phyloP scores from a whole-genome alignment of 139 green algal species.

The Gonium pectorale region DNA sequence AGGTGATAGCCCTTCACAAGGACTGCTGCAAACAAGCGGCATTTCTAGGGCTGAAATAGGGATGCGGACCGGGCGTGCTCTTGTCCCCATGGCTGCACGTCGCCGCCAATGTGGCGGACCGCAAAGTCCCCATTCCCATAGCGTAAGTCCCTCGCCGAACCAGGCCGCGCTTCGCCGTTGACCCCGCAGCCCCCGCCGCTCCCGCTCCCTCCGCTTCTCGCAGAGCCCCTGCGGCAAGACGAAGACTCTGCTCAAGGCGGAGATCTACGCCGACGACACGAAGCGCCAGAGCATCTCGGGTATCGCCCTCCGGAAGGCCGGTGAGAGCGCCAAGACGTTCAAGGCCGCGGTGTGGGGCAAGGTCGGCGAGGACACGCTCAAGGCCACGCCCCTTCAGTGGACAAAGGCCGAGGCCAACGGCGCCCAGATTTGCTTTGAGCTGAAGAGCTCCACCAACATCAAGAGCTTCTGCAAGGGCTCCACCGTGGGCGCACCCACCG shows the following conservation, averaged over 20 bases:
- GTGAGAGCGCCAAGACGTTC: background rate
- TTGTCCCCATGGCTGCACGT: no score
- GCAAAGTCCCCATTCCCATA: background rate
- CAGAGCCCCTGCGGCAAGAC: background rate
- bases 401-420: background rate
- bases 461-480: background rate
- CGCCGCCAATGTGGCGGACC: background rate
- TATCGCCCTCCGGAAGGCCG: background rate
- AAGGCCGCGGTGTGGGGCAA: background rate
- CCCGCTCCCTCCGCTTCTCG: background rate
- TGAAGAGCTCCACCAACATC: background rate
- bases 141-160: background rate
- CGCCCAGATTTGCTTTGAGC: background rate
- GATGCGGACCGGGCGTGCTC: no score
- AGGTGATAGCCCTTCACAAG: background rate
- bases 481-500: no score
- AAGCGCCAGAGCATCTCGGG: background rate
- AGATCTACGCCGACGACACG: slow-evolving; percentile 12
- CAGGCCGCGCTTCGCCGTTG: background rate
- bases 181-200: background rate
- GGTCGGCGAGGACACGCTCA: slow-evolving; percentile 8
- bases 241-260: background rate
- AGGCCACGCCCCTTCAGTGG: slow-evolving; percentile 21
- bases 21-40: background rate
- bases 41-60: no score